A percentile compares a stretch with the other conserved stretches of the same genome.
Evolutionary conservation across 257 asterid species (phyloP).

Genomic region (Penstemon davidsonii): DNA sequence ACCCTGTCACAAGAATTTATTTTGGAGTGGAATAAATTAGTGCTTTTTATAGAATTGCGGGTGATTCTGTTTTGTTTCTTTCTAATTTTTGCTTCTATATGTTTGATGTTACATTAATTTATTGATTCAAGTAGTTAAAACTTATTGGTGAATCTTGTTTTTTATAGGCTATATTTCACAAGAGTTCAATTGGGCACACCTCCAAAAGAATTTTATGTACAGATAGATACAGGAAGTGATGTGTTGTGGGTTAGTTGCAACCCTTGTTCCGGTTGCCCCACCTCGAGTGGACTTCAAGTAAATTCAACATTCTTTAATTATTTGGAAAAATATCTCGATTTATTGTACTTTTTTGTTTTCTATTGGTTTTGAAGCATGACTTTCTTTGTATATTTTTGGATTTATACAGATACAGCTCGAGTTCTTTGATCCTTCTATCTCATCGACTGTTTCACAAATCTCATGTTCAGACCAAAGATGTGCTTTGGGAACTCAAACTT

Average conservation of each 20-base stretch:
- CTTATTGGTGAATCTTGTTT: conserved; percentile 22
- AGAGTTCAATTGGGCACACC: conserved; percentile 85
- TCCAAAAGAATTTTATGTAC: conserved; percentile 87
- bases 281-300: conserved; percentile 92
- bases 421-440: conserved; percentile 78
- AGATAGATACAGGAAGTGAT: conserved; percentile 98
- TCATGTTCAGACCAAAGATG: conserved; percentile 90
- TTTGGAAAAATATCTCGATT: neutral
- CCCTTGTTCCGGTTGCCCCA: conserved; percentile 93
- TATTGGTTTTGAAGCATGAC: conserved; percentile 2
- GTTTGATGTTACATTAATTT: neutral
- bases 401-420: conserved; percentile 70
- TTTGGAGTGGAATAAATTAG: neutral
- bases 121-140: too few relatives aligned
- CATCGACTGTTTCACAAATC: conserved; percentile 55
- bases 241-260: conserved; percentile 91
- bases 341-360: neutral
- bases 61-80: neutral
- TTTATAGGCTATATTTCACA: conserved; percentile 82
- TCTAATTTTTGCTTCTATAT: neutral
- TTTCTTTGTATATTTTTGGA: neutral
- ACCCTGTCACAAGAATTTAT: neutral
- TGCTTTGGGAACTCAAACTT: conserved; percentile 56
- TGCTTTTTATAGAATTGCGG: conserved; percentile 15
- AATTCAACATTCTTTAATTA: neutral